These are phyloP conservation scores for Talaromyces trachyspermus DNA, from an alignment of 495 filamentous ascomycete genomes.

Conservation along the genomic window DNA sequence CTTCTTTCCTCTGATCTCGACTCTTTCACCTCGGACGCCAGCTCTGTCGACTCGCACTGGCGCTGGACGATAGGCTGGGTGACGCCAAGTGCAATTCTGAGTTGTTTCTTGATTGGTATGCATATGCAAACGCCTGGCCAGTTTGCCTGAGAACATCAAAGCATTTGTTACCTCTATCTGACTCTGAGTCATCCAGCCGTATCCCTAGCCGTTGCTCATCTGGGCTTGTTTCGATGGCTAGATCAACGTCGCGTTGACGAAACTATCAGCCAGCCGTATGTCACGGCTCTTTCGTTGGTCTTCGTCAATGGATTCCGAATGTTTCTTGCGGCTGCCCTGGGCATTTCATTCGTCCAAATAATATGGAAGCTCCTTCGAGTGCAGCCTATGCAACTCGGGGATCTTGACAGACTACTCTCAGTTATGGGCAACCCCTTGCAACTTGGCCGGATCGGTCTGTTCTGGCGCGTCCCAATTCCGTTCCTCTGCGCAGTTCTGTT, in stretches of 20 bases:
- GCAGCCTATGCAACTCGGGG: conserved; percentile 4
- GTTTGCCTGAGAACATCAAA: not conserved
- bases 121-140: no score
- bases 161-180: not conserved
- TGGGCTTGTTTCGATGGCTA: conserved; percentile 10
- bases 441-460: conserved; percentile 4
- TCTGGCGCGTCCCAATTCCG: conserved; percentile 3
- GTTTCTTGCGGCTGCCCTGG: conserved; percentile 8
- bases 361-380: conserved; percentile 8
- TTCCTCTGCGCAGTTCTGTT: conserved; percentile 9
- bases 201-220: conserved; percentile 6
- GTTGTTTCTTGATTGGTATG: conserved; percentile 9
- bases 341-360: conserved; percentile 10
- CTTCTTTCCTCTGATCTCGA: not conserved
- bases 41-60: not conserved
- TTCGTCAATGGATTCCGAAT: conserved; percentile 11
- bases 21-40: not conserved
- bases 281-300: conserved; percentile 8
- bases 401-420: conserved; percentile 8
- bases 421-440: conserved; percentile 7
- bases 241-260: conserved; percentile 3
- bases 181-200: conserved; percentile 5
- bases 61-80: conserved; percentile 11
- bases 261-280: conserved; percentile 7
- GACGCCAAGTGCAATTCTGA: conserved; percentile 9